A percentile compares a stretch with the other conserved stretches of the same genome.
phyloP scores from a whole-genome alignment of 2,329 filamentous ascomycete genomes.

The Chrysoporthe austroafricana region DNA sequence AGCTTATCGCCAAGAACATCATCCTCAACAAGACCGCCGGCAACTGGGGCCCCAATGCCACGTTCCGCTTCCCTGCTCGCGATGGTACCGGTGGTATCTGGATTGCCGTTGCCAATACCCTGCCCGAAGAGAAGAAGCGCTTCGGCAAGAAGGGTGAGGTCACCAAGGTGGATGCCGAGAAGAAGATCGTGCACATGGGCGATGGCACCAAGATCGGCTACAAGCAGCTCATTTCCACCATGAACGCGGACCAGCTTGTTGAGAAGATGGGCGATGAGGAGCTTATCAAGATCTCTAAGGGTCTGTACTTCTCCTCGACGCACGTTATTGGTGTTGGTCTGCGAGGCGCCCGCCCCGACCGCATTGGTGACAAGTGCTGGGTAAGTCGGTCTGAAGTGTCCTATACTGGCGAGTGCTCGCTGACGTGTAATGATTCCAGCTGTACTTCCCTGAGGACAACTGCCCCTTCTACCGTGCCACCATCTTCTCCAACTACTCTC shows the following conservation, averaged over 20 bases:
- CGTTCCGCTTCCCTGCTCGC: constrained; percentile 95
- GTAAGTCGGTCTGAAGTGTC: constrained; percentile 47
- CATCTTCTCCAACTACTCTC: constrained; percentile 99
- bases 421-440: constrained; percentile 45
- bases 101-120: constrained; percentile 92
- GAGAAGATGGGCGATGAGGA: constrained; percentile 88
- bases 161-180: constrained; percentile 81
- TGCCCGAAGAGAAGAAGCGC: constrained; percentile 88
- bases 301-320: constrained; percentile 93
- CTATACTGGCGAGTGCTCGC: constrained; percentile 29
- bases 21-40: constrained; percentile 95
- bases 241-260: constrained; percentile 89
- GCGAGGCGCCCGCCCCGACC: constrained; percentile 86
- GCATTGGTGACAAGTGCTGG: constrained; percentile 99
- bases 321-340: constrained; percentile 97
- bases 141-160: constrained; percentile 87
- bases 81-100: constrained; percentile 98
- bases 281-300: constrained; percentile 81
- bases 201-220: constrained; percentile 91
- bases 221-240: constrained; percentile 91
- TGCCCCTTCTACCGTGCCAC: constrained; percentile 99
- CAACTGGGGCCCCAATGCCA: constrained; percentile 97
- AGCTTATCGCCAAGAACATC: constrained; percentile 90
- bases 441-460: constrained; percentile 99
- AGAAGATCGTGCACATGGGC: constrained; percentile 79